Evolutionary conservation across 1,284 basidiomycete species (phyloP), one percentile per base, ranked within the genome.

Genomic region (Cryptococcus neoformans): DNA sequence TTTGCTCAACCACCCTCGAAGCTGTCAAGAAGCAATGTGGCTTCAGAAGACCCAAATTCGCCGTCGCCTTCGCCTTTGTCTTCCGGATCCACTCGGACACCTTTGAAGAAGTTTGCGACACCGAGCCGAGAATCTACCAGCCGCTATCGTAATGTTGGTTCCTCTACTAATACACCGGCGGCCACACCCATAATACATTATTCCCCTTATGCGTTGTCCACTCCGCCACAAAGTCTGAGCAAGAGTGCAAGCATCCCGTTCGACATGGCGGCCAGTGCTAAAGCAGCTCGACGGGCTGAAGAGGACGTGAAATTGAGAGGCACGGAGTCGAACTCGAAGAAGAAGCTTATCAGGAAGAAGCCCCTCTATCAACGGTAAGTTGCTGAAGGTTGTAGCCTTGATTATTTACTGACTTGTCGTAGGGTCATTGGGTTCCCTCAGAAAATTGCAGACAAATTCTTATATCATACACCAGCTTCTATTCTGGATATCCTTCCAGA

Each of bases 1-100:
- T 75, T 75, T 56, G 59, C 70, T 3, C 67, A 69, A n/a, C 57
- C 68, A 0, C 73, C 72, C 0, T 74, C 73, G 0, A 60, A 64
- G 51, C 64, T 75, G 2, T 64, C 65, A 21, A 65, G 68, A 57
- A 61, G 68, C 3, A 62, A 44, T 28, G 62, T 64, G 6, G 48
- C 54, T 39, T 28, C 56, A 9, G 46, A 53, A 44, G 52, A 53
- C 10, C 47, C 48, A 41, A 41, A 54, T 34, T 35, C 53, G 14
- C 49, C 53, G n/a, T 46, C 56, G 4, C 51, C 57, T 28, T 41
- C 57, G 40, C 16, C 53, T 6, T 54, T 50, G 9, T 44, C 49
- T n/a, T 40, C 54, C 37, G n/a, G 34, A 16, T n/a, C 52, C 35
- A 8, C 17, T 17, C 10, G 36, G 6, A 16, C 37, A 28, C 46